Evolutionary conservation across 2,329 filamentous ascomycete species (phyloP), one percentile per base, ranked within the genome.

Genomic region (Curvularia sp.): DNA sequence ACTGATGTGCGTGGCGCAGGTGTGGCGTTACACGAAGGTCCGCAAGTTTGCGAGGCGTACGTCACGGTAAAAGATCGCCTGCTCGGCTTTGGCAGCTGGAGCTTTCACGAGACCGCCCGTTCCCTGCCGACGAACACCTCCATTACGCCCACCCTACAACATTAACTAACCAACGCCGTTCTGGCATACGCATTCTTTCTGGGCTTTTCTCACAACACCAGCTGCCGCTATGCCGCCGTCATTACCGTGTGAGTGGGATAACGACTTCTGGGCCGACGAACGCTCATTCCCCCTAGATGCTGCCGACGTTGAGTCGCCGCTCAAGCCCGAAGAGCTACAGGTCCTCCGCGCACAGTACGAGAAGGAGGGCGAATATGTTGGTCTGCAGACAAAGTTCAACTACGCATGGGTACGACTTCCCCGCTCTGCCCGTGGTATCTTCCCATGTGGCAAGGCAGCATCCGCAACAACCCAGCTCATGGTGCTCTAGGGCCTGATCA

Each of bases 381-480:
- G 94, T 60, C 87, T 99, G 41, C 95, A 99, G 80, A 99, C 95
- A 62, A 98, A 98, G 78, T 99, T 99, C 86, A 99, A 99, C 87
- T 98, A 94, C 79, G 94, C 95, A 75, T 99, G 95, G 95, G 93
- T 96, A 86, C 57, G 83, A 68, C 41, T 55, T 55, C 55, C 53
- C 30, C 55, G 49, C 43, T 33, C 30, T 30, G 35, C 12, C 38
- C 30, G 48, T 30, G 30, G 41, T 35, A 35, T 50, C 38, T 38
- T 43, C 20, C 26, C 42, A 26, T 24, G 43, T 39, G 54, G 54
- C 56, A 47, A 47, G 22, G 26, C 35, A 30, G n/a, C 53, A 38
- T 38, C 48, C 30, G 30, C 57, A 50, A 55, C 52, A 47, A 43
- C 4, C 42, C 49, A 52, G 35, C 57, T 59, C 53, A 59, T 49